phyloP scores from a whole-genome alignment of 1,284 basidiomycete species.

The Cutaneotrichosporon sp. region DNA sequence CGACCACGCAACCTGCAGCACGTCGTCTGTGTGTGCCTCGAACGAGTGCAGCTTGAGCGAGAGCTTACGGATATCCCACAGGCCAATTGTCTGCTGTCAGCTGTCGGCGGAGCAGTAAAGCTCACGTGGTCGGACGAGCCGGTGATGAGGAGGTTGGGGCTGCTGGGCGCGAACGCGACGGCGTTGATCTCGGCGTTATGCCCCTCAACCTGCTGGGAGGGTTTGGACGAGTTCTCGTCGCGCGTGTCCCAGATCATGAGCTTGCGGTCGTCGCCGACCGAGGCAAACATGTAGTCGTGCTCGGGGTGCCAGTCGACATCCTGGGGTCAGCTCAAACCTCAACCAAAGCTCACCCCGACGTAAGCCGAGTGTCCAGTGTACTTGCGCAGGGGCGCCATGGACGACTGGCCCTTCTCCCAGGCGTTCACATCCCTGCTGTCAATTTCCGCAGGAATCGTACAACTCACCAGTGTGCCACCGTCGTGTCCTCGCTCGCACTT shows the following conservation, averaged over 20 bases:
- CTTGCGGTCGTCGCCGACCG: conserved; percentile 95
- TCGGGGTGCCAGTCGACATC: conserved; percentile 95
- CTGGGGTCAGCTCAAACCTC: conserved; percentile 59
- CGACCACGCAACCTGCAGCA: conserved; percentile 92
- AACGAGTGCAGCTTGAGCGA: conserved; percentile 85
- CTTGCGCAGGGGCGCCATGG: conserved; percentile 75
- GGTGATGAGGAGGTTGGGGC: conserved; percentile 82
- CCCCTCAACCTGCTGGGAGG: conserved; percentile 74
- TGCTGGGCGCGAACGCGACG: conserved; percentile 84
- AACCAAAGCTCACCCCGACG: conserved; percentile 73
- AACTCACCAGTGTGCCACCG: conserved; percentile 87
- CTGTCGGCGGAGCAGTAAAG: neutral
- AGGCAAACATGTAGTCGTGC: conserved; percentile 84
- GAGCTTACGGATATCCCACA: conserved; percentile 86
- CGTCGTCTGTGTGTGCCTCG: conserved; percentile 91
- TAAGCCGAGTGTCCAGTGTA: conserved; percentile 87
- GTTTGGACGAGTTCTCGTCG: conserved; percentile 62
- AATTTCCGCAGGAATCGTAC: conserved; percentile 56
- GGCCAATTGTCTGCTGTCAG: conserved; percentile 64
- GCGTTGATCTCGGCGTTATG: conserved; percentile 90
- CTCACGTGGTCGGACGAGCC: conserved; percentile 80
- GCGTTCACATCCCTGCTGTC: conserved; percentile 93
- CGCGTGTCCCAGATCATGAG: conserved; percentile 96
- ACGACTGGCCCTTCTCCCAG: conserved; percentile 77
- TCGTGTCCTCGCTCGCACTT: conserved; percentile 93